Conservation (phyloP, 2,329 filamentous ascomycete species). For the Albifimbria verrucaria region DNA sequence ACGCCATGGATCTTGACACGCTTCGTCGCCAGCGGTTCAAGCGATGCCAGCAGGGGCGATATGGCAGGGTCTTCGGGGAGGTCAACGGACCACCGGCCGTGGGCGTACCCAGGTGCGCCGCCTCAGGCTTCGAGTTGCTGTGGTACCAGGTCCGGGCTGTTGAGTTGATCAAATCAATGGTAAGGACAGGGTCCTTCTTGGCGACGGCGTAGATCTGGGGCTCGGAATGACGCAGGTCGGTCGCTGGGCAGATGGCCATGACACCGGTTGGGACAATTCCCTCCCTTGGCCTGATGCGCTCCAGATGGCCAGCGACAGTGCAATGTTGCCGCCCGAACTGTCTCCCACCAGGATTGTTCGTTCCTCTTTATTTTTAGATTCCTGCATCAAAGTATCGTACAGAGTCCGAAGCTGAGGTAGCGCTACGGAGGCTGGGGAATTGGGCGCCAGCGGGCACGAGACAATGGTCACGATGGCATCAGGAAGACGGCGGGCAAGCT, state of each 20-base stretch:
- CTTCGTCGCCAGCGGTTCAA: slow-evolving; percentile 23
- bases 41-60: slow-evolving; percentile 44
- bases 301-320: slow-evolving; percentile 32
- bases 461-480: slow-evolving; percentile 42
- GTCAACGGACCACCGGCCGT: neutral
- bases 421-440: slow-evolving; percentile 43
- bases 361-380: slow-evolving; percentile 33
- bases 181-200: slow-evolving; percentile 21
- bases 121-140: neutral
- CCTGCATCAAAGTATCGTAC: slow-evolving; percentile 36
- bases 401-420: slow-evolving; percentile 45
- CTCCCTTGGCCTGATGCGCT: slow-evolving; percentile 24
- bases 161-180: slow-evolving; percentile 9
- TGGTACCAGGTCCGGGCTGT: slow-evolving; percentile 24
- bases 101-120: slow-evolving; percentile 2
- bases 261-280: slow-evolving; percentile 30
- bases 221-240: slow-evolving; percentile 24
- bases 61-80: slow-evolving; percentile 37
- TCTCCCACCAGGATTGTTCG: slow-evolving; percentile 50
- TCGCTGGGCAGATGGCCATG: slow-evolving; percentile 41
- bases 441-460: slow-evolving; percentile 51
- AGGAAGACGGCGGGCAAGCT: slow-evolving; percentile 38
- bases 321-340: slow-evolving; percentile 53
- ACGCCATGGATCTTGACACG: slow-evolving; percentile 49
- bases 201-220: slow-evolving; percentile 11